Evolutionary conservation across 1,139 yeast genomes (phyloP).

Genomic region (Geotrichum reessii): DNA sequence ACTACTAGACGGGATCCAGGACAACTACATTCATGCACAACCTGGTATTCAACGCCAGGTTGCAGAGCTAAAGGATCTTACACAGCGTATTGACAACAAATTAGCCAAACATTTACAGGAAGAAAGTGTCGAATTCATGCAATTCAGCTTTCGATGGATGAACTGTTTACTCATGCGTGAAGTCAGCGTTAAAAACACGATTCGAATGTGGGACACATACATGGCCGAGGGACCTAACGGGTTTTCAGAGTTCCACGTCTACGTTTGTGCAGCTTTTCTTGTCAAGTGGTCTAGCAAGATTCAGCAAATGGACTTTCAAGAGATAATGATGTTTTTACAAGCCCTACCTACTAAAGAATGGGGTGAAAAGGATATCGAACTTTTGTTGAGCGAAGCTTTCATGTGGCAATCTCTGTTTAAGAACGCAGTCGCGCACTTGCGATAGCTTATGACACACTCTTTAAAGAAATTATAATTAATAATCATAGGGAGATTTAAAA

Average conservation of each 20-base stretch:
- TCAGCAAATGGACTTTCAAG: conserved; percentile 89
- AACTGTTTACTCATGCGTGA: conserved; percentile 95
- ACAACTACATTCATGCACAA: conserved; percentile 94
- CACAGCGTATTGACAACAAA: conserved; percentile 70
- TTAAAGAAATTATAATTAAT: not conserved
- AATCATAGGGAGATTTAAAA: not conserved
- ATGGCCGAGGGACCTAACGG: conserved; percentile 84
- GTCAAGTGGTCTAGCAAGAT: conserved; percentile 77
- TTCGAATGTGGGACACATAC: conserved; percentile 98
- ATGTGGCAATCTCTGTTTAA: conserved; percentile 93
- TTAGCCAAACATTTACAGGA: conserved; percentile 66
- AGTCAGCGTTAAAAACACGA: conserved; percentile 65
- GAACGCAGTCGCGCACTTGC: conserved; percentile 60
- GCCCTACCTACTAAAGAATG: conserved; percentile 80
- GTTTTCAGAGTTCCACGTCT: conserved; percentile 87
- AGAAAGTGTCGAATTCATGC: conserved; percentile 87
- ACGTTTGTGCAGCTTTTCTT: conserved; percentile 96
- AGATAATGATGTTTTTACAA: conserved; percentile 82
- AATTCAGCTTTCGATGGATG: conserved; percentile 98
- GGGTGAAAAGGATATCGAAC: conserved; percentile 86
- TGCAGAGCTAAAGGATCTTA: conserved; percentile 66
- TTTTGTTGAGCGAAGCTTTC: conserved; percentile 89
- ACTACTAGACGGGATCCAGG: conserved; percentile 87
- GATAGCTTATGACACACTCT: conserved; percentile 5
- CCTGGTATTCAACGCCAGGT: conserved; percentile 96